Conservation (phyloP, 345 rosid species). For the Populus simonii region DNA sequence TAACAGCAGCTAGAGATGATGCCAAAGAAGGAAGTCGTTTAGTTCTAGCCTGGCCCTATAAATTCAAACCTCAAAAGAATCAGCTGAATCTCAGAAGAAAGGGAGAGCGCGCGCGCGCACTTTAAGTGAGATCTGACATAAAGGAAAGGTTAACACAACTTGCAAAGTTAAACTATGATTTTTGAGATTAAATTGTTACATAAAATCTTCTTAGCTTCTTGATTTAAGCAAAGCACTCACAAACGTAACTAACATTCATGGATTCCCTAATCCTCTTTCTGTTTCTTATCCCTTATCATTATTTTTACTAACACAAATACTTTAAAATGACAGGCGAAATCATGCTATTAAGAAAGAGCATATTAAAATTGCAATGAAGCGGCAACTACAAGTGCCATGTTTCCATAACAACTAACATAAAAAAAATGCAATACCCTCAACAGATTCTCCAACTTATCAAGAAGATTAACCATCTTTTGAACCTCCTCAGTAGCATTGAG, state of each 20-base stretch:
- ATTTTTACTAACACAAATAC: background rate
- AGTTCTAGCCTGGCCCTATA: slow-evolving; percentile 47
- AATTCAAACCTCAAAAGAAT: slow-evolving; percentile 14
- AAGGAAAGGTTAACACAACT: background rate
- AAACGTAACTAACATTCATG: too few relatives aligned
- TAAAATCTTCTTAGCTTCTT: too few relatives aligned
- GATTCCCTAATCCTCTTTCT: too few relatives aligned
- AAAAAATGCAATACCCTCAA: slow-evolving; percentile 40
- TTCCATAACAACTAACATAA: background rate
- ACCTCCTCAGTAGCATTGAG: slow-evolving; percentile 61
- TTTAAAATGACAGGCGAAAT: background rate
- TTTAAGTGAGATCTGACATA: background rate
- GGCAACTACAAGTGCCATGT: background rate
- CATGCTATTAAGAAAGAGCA: background rate
- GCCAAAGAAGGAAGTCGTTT: slow-evolving; percentile 47
- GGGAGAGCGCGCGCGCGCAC: background rate
- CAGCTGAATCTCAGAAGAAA: slow-evolving; percentile 4
- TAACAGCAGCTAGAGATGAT: slow-evolving; percentile 42
- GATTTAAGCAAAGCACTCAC: too few relatives aligned
- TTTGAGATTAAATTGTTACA: too few relatives aligned
- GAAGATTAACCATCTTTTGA: slow-evolving; percentile 53
- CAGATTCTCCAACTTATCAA: slow-evolving; percentile 50
- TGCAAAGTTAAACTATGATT: background rate
- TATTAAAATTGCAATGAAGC: background rate
- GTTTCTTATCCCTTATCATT: too few relatives aligned